These are phyloP conservation scores for Corylus americana DNA, from an alignment of 306 rosid genomes.

Conservation along the genomic window DNA sequence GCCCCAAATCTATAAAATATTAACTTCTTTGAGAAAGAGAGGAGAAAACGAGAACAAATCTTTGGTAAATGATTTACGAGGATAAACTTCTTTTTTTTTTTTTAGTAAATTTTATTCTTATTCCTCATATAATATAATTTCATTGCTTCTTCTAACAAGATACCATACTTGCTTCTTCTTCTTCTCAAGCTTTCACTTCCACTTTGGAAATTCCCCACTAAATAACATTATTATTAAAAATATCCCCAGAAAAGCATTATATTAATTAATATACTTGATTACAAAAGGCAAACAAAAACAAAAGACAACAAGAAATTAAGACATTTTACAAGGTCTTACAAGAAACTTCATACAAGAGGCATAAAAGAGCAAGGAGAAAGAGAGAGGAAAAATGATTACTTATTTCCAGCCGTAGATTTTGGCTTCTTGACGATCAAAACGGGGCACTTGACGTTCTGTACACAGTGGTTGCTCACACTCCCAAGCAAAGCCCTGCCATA, in stretches of 20 bases:
- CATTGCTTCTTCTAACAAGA: neutral
- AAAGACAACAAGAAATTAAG: no score
- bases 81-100: neutral
- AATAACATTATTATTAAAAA: neutral
- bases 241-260: neutral
- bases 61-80: neutral
- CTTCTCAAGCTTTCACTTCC: constrained; percentile 1
- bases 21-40: neutral
- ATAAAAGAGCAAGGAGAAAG: neutral
- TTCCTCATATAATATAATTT: neutral
- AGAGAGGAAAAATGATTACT: neutral
- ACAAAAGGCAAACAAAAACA: no score
- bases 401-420: constrained; percentile 32
- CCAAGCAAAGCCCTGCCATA: constrained; percentile 79
- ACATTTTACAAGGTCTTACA: neutral
- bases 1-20: neutral
- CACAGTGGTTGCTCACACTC: constrained; percentile 89
- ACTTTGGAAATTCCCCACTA: neutral
- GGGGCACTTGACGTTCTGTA: constrained; percentile 79
- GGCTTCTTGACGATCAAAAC: constrained; percentile 89
- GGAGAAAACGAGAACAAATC: neutral
- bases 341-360: neutral
- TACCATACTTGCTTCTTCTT: neutral
- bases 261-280: no score
- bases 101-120: neutral